Evolutionary conservation across 2,329 filamentous ascomycete species (phyloP), one percentile per base, ranked within the genome.

Genomic region (Furcasterigmium sp.): DNA sequence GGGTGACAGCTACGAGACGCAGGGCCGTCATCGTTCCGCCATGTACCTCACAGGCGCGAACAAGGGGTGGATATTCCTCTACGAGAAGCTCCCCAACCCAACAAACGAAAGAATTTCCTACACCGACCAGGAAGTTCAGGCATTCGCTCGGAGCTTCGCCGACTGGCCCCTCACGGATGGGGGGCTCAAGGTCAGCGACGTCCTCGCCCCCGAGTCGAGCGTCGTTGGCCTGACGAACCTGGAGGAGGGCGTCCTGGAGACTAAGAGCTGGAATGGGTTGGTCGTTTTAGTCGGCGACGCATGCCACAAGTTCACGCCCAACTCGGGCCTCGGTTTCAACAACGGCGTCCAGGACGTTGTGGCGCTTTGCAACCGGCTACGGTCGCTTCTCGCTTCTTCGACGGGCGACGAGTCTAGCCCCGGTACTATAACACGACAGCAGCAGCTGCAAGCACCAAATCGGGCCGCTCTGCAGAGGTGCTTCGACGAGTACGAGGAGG

Each of bases 221-320:
- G 54, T 14, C 45, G 23, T 26, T 26, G 54, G 54, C 7, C 46
- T 62, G 49, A 45, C 54, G 1, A 53, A 59, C 37, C 49, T 65
- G 5, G 57, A 63, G 20, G 59, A 66, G 28, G 62, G 61, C 2
- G 45, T 64, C 2, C 48, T 59, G 3, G 26, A 54, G 19, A 46
- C 53, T 23, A 64, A 59, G 55, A 55, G 51, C 5, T 49, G 48
- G 11, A 18, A 15, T 8, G 57, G 55, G 11, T 59, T 59, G 3
- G 51, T 64, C 11, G 58, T 61, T 3, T 53, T 65, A 2, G 52
- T 51, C 0, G 63, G 63, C 2, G 63, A 67, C 37, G 48, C 62
- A 2, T 54, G 48, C 14, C 60, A 65, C 39, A 60, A 61, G n/a
- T 56, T 62, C 17, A 59, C 61, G 1, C 58, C 62, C 0, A 62